Conservation (phyloP, 116 monocot species). For the Papilionanthe hybrid region DNA sequence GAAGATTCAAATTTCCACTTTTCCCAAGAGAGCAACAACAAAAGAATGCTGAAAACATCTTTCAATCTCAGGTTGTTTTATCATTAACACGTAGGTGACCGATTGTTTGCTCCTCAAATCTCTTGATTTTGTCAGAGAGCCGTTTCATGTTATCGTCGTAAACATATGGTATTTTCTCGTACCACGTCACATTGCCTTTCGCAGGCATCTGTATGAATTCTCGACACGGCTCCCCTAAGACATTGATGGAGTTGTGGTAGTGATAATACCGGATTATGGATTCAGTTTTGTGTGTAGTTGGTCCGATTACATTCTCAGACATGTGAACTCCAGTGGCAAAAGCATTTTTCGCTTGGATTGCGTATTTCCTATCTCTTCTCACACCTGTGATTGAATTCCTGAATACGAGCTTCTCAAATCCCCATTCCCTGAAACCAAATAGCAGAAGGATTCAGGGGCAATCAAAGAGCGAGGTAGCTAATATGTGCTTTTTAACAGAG, state of each 20-base stretch:
- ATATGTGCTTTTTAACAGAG: background rate
- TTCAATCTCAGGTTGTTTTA: background rate
- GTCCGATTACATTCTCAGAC: constrained; percentile 85
- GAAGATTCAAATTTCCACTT: background rate
- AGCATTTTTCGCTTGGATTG: constrained; percentile 82
- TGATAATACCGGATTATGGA: constrained; percentile 84
- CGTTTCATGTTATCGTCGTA: constrained; percentile 73
- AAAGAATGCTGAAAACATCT: constrained; percentile 1
- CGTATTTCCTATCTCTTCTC: constrained; percentile 84
- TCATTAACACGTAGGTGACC: constrained; percentile 18
- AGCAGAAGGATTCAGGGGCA: background rate
- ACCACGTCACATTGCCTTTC: constrained; percentile 54
- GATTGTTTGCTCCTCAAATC: constrained; percentile 61
- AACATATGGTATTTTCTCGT: constrained; percentile 60
- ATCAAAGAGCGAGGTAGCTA: background rate
- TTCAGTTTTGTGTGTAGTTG: constrained; percentile 85
- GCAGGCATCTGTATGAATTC: constrained; percentile 60
- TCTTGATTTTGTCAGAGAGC: constrained; percentile 33
- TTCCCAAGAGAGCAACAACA: background rate
- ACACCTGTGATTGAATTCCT: constrained; percentile 65
- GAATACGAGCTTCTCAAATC: constrained; percentile 95
- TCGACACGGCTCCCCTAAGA: constrained; percentile 72
- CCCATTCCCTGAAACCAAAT: constrained; percentile 72
- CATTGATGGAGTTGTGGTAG: constrained; percentile 91
- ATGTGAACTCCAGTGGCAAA: constrained; percentile 95